phyloP scores from a whole-genome alignment of 2,329 filamentous ascomycete genomes.

The Neurospora crassa region DNA sequence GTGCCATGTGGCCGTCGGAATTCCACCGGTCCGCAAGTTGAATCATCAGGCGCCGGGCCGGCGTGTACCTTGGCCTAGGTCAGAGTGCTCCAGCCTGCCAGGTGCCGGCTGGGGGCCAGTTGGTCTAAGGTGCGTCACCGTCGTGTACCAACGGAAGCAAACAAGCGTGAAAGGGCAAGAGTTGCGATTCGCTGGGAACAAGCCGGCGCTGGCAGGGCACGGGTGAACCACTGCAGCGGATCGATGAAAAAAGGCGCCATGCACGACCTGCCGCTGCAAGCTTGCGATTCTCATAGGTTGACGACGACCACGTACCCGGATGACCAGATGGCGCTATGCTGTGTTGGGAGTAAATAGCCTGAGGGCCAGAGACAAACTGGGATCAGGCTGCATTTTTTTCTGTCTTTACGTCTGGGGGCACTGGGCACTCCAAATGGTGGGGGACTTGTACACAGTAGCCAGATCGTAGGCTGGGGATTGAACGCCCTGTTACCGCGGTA shows the following conservation, averaged over 20 bases:
- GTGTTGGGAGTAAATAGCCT: background rate
- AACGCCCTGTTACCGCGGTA: background rate
- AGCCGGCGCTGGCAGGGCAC: background rate
- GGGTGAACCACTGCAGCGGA: background rate
- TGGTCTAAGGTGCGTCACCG: background rate
- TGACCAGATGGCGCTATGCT: background rate
- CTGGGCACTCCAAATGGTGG: background rate
- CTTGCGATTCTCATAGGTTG: background rate
- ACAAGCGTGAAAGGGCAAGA: background rate
- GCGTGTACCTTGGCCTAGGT: background rate
- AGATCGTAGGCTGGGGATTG: background rate
- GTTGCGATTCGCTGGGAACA: background rate
- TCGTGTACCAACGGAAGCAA: background rate
- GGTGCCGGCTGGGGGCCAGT: background rate
- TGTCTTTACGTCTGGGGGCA: background rate
- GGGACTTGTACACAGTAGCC: background rate
- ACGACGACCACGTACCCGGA: background rate
- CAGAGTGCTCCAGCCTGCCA: background rate
- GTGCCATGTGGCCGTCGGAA: background rate
- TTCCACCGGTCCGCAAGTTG: background rate
- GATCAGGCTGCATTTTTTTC: background rate
- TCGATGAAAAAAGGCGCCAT: background rate
- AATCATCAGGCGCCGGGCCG: background rate
- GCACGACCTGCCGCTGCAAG: background rate
- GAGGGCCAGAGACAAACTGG: background rate